Base-by-base conservation (phyloP, 768 basidiomycete species). In the Glaciozyma antarctica region DNA sequence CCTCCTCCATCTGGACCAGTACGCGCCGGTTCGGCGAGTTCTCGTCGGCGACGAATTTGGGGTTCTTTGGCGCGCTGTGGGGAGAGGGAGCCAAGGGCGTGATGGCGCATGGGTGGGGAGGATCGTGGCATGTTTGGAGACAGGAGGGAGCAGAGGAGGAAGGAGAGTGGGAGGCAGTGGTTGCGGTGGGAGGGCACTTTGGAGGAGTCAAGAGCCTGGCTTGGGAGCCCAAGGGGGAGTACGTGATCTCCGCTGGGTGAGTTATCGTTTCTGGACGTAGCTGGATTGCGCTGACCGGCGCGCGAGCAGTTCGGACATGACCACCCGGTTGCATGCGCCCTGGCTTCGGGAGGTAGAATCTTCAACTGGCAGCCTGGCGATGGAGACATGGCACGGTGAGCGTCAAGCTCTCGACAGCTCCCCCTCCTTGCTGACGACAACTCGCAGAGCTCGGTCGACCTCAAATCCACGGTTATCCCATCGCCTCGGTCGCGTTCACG, bases 381-480 rank as follows among this genome's bases (percentile, higher is more conserved):
- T 62, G 3, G 70, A 69, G 21, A 77, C 78, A 13, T 94, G 91
- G 91, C 87, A 88, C 72, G 69, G 69, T 70, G 17, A 45, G 60
- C 47, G 21, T 9, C 65, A 61, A 10, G n/a, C 61, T 16, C 43
- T 49, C 16, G 9, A 41, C 26, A 45, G 62, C 0, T 13, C 19
- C 17, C 34, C 5, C 13, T 2, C 30, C 12, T 16, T 22, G 15
- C 15, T 32, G 51, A 21, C 16, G 38, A 51, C 34, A 65, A 21
- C 76, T 73, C 74, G 75, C 76, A 59, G 95, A 99, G 75, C 79
- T 98, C 32, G 83, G 83, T 32, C 85, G 95, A 5, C 95, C 95
- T 24, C 95, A 99, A 76, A 85, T 97, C 22, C 95, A 99, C 77
- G 95, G 95, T 10, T 97, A 98, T 76, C 92, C 97, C 73, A 78